phyloP scores from a whole-genome alignment of 306 rosid species.

The Corylus avellana region DNA sequence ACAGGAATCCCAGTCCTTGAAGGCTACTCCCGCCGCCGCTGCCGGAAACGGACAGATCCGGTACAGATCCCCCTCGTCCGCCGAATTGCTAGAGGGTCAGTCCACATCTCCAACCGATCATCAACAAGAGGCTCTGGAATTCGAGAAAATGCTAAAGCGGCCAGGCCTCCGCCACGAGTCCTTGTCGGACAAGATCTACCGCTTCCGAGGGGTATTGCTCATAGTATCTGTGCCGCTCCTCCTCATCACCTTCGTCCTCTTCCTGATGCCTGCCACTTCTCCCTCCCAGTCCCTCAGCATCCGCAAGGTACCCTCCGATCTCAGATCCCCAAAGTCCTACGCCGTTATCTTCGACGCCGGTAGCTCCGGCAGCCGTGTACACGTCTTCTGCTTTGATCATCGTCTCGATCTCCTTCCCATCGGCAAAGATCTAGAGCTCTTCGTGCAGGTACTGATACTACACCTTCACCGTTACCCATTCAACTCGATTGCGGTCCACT shows the following conservation, averaged over 20 bases:
- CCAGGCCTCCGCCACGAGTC: constrained; percentile 61
- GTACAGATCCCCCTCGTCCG: constrained; percentile 88
- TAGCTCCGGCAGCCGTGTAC: constrained; percentile 99
- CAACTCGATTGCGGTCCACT: neutral
- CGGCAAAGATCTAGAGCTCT: constrained; percentile 90
- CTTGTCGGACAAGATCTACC: constrained; percentile 67
- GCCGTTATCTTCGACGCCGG: constrained; percentile 97
- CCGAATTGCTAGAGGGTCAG: constrained; percentile 77
- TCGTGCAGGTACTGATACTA: constrained; percentile 50
- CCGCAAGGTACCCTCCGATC: constrained; percentile 62
- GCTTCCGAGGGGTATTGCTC: constrained; percentile 68
- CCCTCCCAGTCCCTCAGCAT: constrained; percentile 37
- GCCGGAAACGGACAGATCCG: constrained; percentile 93
- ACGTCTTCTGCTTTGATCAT: constrained; percentile 76
- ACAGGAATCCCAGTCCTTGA: constrained; percentile 70
- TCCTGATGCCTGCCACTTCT: constrained; percentile 57
- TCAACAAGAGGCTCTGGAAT: constrained; percentile 25
- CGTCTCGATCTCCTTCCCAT: constrained; percentile 81
- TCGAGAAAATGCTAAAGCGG: constrained; percentile 89
- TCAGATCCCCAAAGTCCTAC: constrained; percentile 39
- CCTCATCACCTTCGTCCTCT: constrained; percentile 63
- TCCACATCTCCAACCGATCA: constrained; percentile 62
- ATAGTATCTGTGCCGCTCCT: constrained; percentile 68
- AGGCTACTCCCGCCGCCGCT: constrained; percentile 65
- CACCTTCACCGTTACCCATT: neutral